Evolutionary conservation across 1,284 basidiomycete genomes (phyloP), one percentile per base, ranked within the genome.

Genomic region (Thecaphora frezii): DNA sequence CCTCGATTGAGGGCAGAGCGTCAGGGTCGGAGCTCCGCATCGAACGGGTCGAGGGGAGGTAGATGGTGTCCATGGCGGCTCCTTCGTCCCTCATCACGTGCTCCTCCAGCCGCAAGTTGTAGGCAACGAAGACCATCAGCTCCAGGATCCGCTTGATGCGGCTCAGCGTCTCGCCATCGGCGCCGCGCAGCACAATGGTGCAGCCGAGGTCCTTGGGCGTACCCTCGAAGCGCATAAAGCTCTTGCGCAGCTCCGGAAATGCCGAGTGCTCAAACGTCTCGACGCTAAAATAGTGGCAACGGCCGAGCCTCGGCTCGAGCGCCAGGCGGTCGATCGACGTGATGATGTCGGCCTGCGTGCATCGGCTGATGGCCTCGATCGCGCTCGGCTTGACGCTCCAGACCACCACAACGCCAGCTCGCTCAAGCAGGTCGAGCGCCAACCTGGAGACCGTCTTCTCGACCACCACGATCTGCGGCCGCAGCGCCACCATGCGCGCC

Each of bases 271-370:
- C 92, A 79, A 90, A 97, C 0, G 94, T 97, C 80, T 97, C 91
- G 21, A 97, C 86, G 41, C 87, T 85, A 77, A 93, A 94, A 25
- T 86, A 85, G n/a, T 86, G 83, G 74, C 93, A 97, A 66, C 94
- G 88, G 1, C 96, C 96, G 24, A 98, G 82, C 44, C 87, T 87
- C 5, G 93, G 92, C 74, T 96, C 91, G 53, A 93, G 82, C 0
- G 92, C 91, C 24, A 98, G 84, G 66, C 91, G 89, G 76, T 97
- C 93, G 83, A 97, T 93, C 1, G 93, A 97, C 5, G 90, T 90
- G 73, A 98, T 90, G 23, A 97, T 86, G 69, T 96, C 93, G 13
- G 90, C 90, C 77, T 97, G 92, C 2, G 93, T 97, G 85, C 93
- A 94, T 24, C 94, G 85, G 10, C 92, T 86, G 47, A 98, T 87